A percentile compares a stretch with the other conserved stretches of the same genome.
Conservation (phyloP, 106 monocot species). For the Xerophyta viscosa region DNA sequence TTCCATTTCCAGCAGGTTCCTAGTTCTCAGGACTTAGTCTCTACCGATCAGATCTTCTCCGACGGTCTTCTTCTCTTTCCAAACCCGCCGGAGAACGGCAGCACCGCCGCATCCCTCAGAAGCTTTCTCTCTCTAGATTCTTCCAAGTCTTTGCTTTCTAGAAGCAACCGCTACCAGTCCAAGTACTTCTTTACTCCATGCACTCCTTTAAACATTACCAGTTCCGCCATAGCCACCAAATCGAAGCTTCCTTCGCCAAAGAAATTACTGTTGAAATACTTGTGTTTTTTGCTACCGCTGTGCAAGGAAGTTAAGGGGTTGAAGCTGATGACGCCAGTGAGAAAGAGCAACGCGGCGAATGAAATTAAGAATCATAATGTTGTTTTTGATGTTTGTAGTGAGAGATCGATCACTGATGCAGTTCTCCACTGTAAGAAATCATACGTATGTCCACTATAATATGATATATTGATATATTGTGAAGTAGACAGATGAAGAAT, state of each 20-base stretch:
- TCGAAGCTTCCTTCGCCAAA: conserved; percentile 12
- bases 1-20: background rate
- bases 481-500: too few species aligned
- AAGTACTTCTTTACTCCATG: background rate
- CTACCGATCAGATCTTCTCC: conserved; percentile 17
- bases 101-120: background rate
- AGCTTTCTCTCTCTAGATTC: conserved; percentile 9
- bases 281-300: conserved; percentile 31
- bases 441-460: too few species aligned
- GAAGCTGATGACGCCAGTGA: too few species aligned
- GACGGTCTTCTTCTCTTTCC: conserved; percentile 6
- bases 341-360: too few species aligned
- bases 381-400: too few species aligned
- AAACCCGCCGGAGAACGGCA: conserved; percentile 11
- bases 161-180: background rate
- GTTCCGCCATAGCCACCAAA: background rate
- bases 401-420: too few species aligned
- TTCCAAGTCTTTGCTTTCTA: conserved; percentile 1
- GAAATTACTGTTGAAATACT: conserved; percentile 27
- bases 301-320: conserved; percentile 20
- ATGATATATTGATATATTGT: too few species aligned
- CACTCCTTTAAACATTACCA: background rate
- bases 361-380: too few species aligned
- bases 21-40: background rate
- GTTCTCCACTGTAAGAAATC: too few species aligned